These are phyloP conservation scores for Fonsecaea pedrosoi DNA, from an alignment of 2,329 filamentous ascomycete species.

Conservation along the genomic window DNA sequence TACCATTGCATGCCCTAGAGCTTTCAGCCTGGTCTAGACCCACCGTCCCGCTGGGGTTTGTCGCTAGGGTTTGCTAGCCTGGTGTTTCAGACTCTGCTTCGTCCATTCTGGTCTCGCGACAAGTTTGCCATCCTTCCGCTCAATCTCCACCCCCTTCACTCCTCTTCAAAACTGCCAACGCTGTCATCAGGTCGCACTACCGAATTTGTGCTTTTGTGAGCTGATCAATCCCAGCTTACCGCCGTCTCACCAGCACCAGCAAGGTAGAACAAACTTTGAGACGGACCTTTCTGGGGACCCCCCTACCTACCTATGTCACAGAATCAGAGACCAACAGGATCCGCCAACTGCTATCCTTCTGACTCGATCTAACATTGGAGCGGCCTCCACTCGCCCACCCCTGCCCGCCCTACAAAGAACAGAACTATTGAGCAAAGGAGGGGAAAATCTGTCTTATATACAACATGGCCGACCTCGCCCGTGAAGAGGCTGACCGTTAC, in stretches of 20 bases:
- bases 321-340: not conserved
- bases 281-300: constrained; percentile 2
- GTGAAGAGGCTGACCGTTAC: constrained; percentile 56
- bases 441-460: constrained; percentile 30
- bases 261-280: not conserved
- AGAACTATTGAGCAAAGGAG: constrained; percentile 6
- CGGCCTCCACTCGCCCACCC: constrained; percentile 2
- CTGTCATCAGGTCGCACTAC: constrained; percentile 6
- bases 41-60: not conserved
- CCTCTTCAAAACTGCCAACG: constrained; percentile 11
- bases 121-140: constrained; percentile 13
- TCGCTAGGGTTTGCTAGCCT: constrained; percentile 13
- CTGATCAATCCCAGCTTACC: not conserved
- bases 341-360: not conserved
- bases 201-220: constrained; percentile 1
- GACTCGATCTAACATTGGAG: constrained; percentile 4
- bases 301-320: constrained; percentile 1
- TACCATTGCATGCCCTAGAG: not conserved
- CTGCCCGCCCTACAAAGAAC: constrained; percentile 8
- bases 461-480: constrained; percentile 50
- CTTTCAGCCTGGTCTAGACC: constrained; percentile 5
- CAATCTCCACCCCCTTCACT: constrained; percentile 12
- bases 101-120: constrained; percentile 15
- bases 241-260: constrained; percentile 5
- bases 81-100: constrained; percentile 33